Base-by-base conservation (phyloP, 257 asterid genomes). In the Solanum clarkiae region DNA sequence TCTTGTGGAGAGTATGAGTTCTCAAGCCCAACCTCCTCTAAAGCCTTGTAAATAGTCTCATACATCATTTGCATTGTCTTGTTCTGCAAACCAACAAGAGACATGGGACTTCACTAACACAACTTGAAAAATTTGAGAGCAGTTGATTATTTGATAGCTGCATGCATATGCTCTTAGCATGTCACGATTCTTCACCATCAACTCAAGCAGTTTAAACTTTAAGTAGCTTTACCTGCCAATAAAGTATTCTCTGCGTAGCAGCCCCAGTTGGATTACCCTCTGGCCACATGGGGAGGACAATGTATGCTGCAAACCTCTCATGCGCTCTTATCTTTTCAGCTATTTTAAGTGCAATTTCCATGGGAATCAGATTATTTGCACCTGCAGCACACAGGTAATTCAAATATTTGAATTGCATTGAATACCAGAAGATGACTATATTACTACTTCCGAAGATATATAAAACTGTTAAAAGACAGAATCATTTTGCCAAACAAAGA, bases 11-110 rank as follows among this genome's bases (percentile, higher is more conserved):
- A 88, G 92, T 81, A 89, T 45, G 97, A 88, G 84, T 91, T 94
- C 90, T 97, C 95, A 55, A 95, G 99, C 80, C 98, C 99, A 85
- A 93, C 98, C 91, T 95, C 99, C 85, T 90, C 98, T 55, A 97
- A 85, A 80, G 99, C 98, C 91, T 93, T 95, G 93, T 94, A 91
- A 63, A 97, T 94, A 15, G 98, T 95, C 88, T 95, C 97, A 81
- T 94, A 97, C 99, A 97, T 97, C 99, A 95, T 97, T 92, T 95
- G 98, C 99, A 97, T 97, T 45, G 99, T 97, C 88, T 95, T 97
- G 85, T 94, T 89, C 99, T 97, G 96, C 71, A 66, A 86, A 86
- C 84, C 22, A 72, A 49, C 74, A 55, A 17, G 60, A 59, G 62
- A 80, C 74, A 36, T 26, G 7, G 68, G 85, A 22, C 32, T 82